Evolutionary conservation across 352 stramenopile genomes (phyloP).

Genomic region (Blastocystis sp.): DNA sequence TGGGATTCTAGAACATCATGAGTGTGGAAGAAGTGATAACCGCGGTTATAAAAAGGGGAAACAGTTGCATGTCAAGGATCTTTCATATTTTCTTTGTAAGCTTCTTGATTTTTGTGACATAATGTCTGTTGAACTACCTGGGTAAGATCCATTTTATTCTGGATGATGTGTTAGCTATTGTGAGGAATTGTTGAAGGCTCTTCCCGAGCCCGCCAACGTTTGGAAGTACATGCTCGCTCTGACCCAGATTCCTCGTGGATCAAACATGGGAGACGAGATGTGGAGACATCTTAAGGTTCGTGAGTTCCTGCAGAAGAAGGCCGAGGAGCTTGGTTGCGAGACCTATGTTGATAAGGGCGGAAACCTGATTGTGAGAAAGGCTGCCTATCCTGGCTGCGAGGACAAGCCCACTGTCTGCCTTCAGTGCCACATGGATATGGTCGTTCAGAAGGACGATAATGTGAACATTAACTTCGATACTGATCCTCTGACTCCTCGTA

Average conservation of each 20-base stretch:
- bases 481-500: slow-evolving; percentile 70
- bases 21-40: background rate
- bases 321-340: slow-evolving; percentile 65
- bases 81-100: slow-evolving; percentile 68
- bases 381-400: slow-evolving; percentile 51
- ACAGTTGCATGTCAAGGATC: background rate
- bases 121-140: slow-evolving; percentile 38
- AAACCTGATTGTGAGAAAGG: slow-evolving; percentile 64
- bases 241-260: slow-evolving; percentile 69
- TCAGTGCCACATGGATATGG: slow-evolving; percentile 73
- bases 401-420: slow-evolving; percentile 64
- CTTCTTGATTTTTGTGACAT: slow-evolving; percentile 51
- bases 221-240: slow-evolving; percentile 68
- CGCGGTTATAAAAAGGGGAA: slow-evolving; percentile 45
- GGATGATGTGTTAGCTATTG: slow-evolving; percentile 51
- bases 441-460: slow-evolving; percentile 72
- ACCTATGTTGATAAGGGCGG: slow-evolving; percentile 59
- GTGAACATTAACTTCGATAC: slow-evolving; percentile 71
- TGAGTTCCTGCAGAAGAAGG: slow-evolving; percentile 47
- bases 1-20: background rate
- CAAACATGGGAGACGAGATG: slow-evolving; percentile 65
- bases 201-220: slow-evolving; percentile 55
- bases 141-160: background rate
- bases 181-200: slow-evolving; percentile 62
- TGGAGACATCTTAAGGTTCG: slow-evolving; percentile 53